Evolutionary conservation across 2,329 filamentous ascomycete genomes (phyloP).

Genomic region (Verticillium nubilum): DNA sequence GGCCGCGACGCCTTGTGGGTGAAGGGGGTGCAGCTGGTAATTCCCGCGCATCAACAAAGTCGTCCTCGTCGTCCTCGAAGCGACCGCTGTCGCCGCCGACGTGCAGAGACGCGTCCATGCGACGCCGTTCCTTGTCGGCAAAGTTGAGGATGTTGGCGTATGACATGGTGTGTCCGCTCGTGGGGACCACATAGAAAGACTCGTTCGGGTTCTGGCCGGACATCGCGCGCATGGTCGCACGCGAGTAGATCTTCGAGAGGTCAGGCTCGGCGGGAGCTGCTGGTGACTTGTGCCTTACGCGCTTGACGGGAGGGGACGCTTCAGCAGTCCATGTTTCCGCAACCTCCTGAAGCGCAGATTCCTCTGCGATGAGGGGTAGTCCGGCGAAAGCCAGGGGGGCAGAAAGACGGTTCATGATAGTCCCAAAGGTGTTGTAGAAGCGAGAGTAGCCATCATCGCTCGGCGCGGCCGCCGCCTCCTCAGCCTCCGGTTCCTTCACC

Average conservation of each 20-base stretch:
- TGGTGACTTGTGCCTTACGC: slow-evolving; percentile 27
- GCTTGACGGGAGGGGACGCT: slow-evolving; percentile 16
- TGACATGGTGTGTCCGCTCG: slow-evolving; percentile 83
- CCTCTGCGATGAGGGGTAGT: slow-evolving; percentile 65
- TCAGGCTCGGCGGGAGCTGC: slow-evolving; percentile 56
- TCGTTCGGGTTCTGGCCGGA: slow-evolving; percentile 59
- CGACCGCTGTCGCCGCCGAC: slow-evolving; percentile 31
- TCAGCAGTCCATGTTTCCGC: background rate
- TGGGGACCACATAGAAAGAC: slow-evolving; percentile 93
- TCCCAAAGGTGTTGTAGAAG: slow-evolving; percentile 91
- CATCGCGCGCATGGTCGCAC: slow-evolving; percentile 75
- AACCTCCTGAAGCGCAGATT: slow-evolving; percentile 19
- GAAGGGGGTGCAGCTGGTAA: slow-evolving; percentile 42
- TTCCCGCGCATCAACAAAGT: slow-evolving; percentile 85
- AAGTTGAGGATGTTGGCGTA: slow-evolving; percentile 84
- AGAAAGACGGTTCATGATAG: slow-evolving; percentile 80
- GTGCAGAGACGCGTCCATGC: slow-evolving; percentile 46
- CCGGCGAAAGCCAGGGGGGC: slow-evolving; percentile 91
- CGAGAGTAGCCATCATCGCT: slow-evolving; percentile 77
- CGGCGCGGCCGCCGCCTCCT: slow-evolving; percentile 16
- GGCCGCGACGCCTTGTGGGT: slow-evolving; percentile 21
- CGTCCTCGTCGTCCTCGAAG: slow-evolving; percentile 65
- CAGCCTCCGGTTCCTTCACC: slow-evolving; percentile 17
- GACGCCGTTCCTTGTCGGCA: slow-evolving; percentile 60
- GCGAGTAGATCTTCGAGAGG: slow-evolving; percentile 76